phyloP scores from a whole-genome alignment of 768 basidiomycete genomes.

The Mycena floridula region DNA sequence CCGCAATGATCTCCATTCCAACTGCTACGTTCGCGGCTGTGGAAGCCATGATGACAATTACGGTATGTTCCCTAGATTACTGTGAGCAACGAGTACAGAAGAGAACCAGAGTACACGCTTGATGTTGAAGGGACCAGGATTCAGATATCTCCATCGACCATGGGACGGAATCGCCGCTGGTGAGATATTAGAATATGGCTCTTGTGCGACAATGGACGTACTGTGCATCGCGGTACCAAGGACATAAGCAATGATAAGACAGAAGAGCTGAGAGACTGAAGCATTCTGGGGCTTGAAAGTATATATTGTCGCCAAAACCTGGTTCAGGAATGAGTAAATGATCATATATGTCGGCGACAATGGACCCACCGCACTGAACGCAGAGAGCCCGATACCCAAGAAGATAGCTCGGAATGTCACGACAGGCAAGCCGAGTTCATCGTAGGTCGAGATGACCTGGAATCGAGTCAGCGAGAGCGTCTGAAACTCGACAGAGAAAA shows the following conservation, averaged over 20 bases:
- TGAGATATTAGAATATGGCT: background rate
- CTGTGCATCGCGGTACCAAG: conserved; percentile 43
- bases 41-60: conserved; percentile 50
- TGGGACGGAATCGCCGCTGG: conserved; percentile 32
- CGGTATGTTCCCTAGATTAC: conserved; percentile 37
- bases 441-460: conserved; percentile 41
- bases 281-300: conserved; percentile 41
- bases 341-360: background rate
- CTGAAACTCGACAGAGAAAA: background rate
- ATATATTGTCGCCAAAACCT: conserved; percentile 32
- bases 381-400: conserved; percentile 42
- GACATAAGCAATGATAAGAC: conserved; percentile 49
- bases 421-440: conserved; percentile 40
- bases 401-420: conserved; percentile 44
- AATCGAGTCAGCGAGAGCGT: background rate
- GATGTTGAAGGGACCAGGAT: conserved; percentile 56
- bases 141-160: conserved; percentile 41
- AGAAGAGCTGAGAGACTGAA: conserved; percentile 48
- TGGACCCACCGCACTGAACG: conserved; percentile 33
- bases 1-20: conserved; percentile 49
- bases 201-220: conserved; percentile 14
- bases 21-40: conserved; percentile 46
- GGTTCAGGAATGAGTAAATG: background rate
- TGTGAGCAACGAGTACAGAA: background rate
- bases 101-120: conserved; percentile 24